phyloP scores from a whole-genome alignment of 148 eudicot genomes.

The Chenopodium suecicum region DNA sequence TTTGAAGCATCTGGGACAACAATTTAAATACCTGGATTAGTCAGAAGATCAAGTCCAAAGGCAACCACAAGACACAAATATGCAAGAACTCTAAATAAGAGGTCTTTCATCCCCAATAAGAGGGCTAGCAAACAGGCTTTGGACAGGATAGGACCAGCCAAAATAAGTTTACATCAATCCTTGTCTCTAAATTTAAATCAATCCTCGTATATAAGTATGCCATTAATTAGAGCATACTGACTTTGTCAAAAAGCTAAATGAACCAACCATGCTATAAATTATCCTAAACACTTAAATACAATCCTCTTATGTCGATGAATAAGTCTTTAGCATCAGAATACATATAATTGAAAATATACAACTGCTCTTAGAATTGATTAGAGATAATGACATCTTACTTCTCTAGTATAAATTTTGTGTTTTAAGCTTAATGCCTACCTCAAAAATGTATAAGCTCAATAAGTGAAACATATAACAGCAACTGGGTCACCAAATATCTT shows the following conservation, averaged over 20 bases:
- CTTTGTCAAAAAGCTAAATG: neutral
- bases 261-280: neutral
- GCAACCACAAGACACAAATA: neutral
- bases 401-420: neutral
- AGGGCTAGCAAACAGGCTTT: neutral
- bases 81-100: neutral
- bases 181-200: neutral
- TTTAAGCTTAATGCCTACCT: neutral
- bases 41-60: neutral
- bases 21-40: constrained; percentile 15
- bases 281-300: too few relatives aligned
- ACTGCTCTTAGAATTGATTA: too few relatives aligned
- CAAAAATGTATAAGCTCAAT: neutral
- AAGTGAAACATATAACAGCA: neutral
- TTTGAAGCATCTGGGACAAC: constrained; percentile 57
- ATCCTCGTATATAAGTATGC: neutral
- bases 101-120: neutral
- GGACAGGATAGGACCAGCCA: neutral
- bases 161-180: neutral
- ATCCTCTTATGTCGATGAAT: too few relatives aligned
- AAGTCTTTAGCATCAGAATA: too few relatives aligned
- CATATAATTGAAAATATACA: too few relatives aligned
- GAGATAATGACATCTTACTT: neutral
- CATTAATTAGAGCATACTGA: too few relatives aligned
- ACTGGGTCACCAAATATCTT: neutral